phyloP scores from a whole-genome alignment of 192 early-diverging fungal species.

The Funneliformis mosseae region DNA sequence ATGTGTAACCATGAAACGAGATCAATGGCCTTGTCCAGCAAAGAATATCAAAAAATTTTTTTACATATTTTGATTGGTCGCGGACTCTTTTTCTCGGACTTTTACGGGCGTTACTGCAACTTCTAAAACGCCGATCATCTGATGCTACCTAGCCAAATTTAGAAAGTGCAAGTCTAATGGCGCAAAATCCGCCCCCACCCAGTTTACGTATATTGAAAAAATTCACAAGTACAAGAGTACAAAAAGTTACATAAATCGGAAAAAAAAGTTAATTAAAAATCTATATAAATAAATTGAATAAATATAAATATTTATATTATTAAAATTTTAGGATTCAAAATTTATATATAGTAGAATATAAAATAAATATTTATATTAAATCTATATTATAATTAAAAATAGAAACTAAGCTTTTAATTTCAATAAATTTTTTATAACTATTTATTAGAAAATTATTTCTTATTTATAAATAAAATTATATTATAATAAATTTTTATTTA shows the following conservation, averaged over 20 bases:
- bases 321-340: no score
- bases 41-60: slow-evolving; percentile 5
- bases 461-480: no score
- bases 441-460: no score
- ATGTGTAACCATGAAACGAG: slow-evolving; percentile 12
- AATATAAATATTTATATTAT: no score
- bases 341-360: no score
- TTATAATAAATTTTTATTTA: no score
- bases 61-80: not conserved
- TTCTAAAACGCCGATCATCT: slow-evolving; percentile 18
- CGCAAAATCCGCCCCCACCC: not conserved
- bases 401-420: no score
- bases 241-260: not conserved
- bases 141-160: not conserved
- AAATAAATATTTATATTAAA: no score
- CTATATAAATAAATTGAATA: no score
- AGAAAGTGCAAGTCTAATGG: slow-evolving; percentile 13
- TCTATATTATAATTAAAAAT: no score
- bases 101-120: slow-evolving; percentile 8
- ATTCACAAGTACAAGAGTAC: not conserved
- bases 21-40: slow-evolving; percentile 7
- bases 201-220: not conserved
- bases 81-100: not conserved
- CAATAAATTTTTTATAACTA: no score
- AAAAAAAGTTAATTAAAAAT: no score